These are phyloP conservation scores for Cladophialophora psammophila DNA, from an alignment of 2,329 filamentous ascomycete species.

Conservation along the genomic window DNA sequence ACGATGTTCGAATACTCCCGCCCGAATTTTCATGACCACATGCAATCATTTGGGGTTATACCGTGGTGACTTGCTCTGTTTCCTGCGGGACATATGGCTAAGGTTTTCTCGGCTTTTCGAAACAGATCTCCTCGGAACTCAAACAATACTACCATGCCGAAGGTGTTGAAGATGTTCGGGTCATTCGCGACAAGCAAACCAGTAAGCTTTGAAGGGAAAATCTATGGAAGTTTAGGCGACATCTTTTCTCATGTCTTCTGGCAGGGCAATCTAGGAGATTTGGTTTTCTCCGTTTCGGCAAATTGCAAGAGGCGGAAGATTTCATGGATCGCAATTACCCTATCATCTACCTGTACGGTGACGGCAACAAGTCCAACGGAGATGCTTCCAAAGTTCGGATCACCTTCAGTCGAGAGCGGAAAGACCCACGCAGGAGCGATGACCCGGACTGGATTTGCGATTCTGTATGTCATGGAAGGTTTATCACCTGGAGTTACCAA, in stretches of 20 bases:
- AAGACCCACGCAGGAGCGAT: conserved; percentile 56
- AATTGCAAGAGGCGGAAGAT: conserved; percentile 57
- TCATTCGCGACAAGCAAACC: conserved; percentile 66
- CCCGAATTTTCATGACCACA: conserved; percentile 38
- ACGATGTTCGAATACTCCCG: conserved; percentile 57
- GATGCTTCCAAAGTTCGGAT: conserved; percentile 57
- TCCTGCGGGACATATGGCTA: conserved; percentile 35
- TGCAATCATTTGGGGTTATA: conserved; percentile 21
- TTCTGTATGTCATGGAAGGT: conserved; percentile 21
- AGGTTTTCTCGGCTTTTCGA: conserved; percentile 42
- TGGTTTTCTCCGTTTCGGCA: conserved; percentile 63
- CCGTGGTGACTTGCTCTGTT: conserved; percentile 26
- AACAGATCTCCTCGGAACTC: conserved; percentile 65
- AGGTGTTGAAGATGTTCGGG: conserved; percentile 63
- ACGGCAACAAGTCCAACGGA: conserved; percentile 47
- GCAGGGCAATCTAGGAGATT: conserved; percentile 63
- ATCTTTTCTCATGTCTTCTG: not conserved
- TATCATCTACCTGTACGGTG: conserved; percentile 57
- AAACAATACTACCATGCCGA: conserved; percentile 59
- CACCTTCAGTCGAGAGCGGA: conserved; percentile 61
- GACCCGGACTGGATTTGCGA: conserved; percentile 66
- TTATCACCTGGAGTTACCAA: not conserved
- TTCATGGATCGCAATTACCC: conserved; percentile 63
- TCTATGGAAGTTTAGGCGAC: not conserved
- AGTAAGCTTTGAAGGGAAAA: conserved; percentile 49